These are phyloP conservation scores for Emergomyces pasteurianus DNA, from an alignment of 2,329 filamentous ascomycete genomes.

Conservation along the genomic window DNA sequence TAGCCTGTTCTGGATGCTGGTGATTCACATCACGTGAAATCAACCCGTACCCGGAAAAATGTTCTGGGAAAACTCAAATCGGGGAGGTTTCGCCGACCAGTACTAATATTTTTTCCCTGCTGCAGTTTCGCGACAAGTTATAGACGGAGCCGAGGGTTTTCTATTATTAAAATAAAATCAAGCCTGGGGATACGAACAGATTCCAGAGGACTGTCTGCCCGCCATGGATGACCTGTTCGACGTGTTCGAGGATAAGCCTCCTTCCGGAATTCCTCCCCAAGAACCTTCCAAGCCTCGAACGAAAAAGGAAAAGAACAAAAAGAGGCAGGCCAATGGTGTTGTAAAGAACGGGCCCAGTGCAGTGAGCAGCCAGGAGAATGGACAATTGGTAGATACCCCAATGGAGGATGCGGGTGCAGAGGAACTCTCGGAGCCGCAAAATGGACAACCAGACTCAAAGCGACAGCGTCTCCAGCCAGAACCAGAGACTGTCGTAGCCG, in stretches of 20 bases:
- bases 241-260: conserved; percentile 60
- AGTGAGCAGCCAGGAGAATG: conserved; percentile 17
- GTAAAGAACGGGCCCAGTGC: conserved; percentile 40
- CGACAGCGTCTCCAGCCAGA: conserved; percentile 45
- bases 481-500: conserved; percentile 71
- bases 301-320: conserved; percentile 59
- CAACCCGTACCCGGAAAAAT: neutral
- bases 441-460: conserved; percentile 34
- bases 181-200: neutral
- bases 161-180: neutral
- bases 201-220: neutral
- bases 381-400: conserved; percentile 17
- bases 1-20: neutral
- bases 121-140: neutral
- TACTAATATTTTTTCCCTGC: neutral
- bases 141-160: neutral
- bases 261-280: conserved; percentile 29
- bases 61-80: neutral
- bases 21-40: neutral
- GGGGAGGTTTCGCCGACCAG: neutral
- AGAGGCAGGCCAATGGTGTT: conserved; percentile 72
- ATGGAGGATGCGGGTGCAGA: conserved; percentile 10
- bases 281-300: conserved; percentile 22
- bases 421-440: conserved; percentile 7
- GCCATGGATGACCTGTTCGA: conserved; percentile 70